Conservation (phyloP, 257 asterid genomes). For the Linaria vulgaris region DNA sequence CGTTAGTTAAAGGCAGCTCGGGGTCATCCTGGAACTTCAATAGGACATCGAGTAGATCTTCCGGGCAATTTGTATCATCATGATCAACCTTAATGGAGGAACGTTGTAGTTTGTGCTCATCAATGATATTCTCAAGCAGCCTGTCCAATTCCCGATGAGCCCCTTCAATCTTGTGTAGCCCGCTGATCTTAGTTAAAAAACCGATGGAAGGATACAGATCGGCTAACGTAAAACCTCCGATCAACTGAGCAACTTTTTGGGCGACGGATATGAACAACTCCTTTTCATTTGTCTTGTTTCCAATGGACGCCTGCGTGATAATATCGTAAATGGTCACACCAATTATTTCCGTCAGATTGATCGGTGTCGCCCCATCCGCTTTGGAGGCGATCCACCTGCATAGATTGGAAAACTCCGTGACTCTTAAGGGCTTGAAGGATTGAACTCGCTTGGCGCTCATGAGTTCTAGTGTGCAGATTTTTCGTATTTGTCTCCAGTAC, state of each 20-base stretch:
- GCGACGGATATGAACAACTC: constrained; percentile 16
- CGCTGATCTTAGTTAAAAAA: constrained; percentile 22
- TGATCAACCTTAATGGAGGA: not conserved
- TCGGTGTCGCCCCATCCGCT: constrained; percentile 6
- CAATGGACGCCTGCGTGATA: constrained; percentile 36
- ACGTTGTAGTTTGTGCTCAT: constrained; percentile 19
- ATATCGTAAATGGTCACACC: not conserved
- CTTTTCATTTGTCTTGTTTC: constrained; percentile 25
- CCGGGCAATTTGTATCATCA: not conserved
- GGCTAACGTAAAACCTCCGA: constrained; percentile 24
- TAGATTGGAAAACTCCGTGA: constrained; percentile 20
- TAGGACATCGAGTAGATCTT: constrained; percentile 25
- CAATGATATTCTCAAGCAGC: constrained; percentile 25
- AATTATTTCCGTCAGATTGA: constrained; percentile 30
- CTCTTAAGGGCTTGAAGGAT: constrained; percentile 23
- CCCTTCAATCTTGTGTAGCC: constrained; percentile 27
- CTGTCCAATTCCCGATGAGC: constrained; percentile 18
- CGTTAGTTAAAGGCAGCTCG: not conserved
- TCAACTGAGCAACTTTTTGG: constrained; percentile 8
- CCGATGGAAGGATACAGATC: constrained; percentile 28
- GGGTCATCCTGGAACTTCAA: constrained; percentile 19
- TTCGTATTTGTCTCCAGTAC: constrained; percentile 38
- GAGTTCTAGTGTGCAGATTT: constrained; percentile 27
- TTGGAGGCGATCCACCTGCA: constrained; percentile 24
- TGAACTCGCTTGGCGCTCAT: constrained; percentile 24